Percentiles rank a stretch among this genome's conserved stretches.
Evolutionary conservation across 1,284 basidiomycete genomes (phyloP).

Genomic region (Leccinum fallax): DNA sequence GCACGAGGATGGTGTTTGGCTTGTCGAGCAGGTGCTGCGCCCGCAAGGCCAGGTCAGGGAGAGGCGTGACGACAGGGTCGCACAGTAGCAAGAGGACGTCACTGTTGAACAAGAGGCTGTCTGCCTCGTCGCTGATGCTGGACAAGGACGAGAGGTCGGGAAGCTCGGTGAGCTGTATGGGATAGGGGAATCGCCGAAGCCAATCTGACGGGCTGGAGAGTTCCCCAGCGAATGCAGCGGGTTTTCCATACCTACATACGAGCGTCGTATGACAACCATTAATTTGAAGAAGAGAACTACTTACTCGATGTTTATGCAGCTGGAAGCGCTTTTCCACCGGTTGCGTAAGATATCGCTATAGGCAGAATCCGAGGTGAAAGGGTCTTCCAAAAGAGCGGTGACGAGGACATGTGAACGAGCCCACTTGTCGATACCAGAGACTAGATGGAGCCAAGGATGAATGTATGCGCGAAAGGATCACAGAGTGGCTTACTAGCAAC

Average conservation of each 20-base stretch:
- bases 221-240: slow-evolving; percentile 17
- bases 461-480: slow-evolving; percentile 4
- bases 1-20: slow-evolving; percentile 53
- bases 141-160: slow-evolving; percentile 29
- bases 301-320: slow-evolving; percentile 45
- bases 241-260: slow-evolving; percentile 30
- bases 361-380: slow-evolving; percentile 52
- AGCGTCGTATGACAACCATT: not conserved
- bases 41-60: slow-evolving; percentile 40
- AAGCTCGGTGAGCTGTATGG: slow-evolving; percentile 53
- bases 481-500: slow-evolving; percentile 48
- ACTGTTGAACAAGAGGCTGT: slow-evolving; percentile 46
- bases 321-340: slow-evolving; percentile 44
- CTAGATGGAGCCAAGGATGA: slow-evolving; percentile 35
- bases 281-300: slow-evolving; percentile 17
- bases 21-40: slow-evolving; percentile 43
- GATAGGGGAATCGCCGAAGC: slow-evolving; percentile 52
- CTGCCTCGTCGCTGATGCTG: slow-evolving; percentile 16
- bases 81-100: slow-evolving; percentile 62
- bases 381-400: slow-evolving; percentile 69
- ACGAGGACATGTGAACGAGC: slow-evolving; percentile 57
- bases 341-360: slow-evolving; percentile 45
- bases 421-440: slow-evolving; percentile 55
- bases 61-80: slow-evolving; percentile 56
- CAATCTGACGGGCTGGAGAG: slow-evolving; percentile 50